Conservation (phyloP, 257 asterid species). For the Hygrophila difformis region DNA sequence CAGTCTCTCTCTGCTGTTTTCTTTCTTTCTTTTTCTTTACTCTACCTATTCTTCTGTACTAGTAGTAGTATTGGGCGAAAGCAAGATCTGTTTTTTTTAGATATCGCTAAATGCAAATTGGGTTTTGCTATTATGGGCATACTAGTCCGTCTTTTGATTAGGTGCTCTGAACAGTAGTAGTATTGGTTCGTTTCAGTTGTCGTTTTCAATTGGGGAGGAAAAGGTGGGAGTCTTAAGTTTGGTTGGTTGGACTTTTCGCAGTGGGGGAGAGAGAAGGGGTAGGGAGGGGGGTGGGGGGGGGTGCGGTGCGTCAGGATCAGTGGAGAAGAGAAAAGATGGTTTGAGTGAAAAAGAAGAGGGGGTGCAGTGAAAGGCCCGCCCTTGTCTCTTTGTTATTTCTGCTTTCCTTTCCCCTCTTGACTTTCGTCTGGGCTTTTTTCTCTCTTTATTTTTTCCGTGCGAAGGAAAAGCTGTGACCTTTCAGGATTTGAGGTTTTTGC, state of each 20-base stretch:
- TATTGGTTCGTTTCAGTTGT: constrained; percentile 21
- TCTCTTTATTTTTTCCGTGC: not conserved
- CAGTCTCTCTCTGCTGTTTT: not conserved
- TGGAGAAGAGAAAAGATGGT: not conserved
- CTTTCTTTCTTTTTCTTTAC: not conserved
- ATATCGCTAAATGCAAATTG: constrained; percentile 8
- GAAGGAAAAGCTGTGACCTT: constrained; percentile 16
- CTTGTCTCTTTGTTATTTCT: constrained; percentile 15
- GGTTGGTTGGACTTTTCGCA: constrained; percentile 29
- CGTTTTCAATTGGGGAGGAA: constrained; percentile 22
- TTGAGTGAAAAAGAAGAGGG: not conserved
- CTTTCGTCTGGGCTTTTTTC: constrained; percentile 17
- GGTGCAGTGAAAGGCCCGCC: constrained; percentile 12
- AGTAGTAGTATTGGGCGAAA: constrained; percentile 4
- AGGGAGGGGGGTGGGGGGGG: constrained; percentile 1
- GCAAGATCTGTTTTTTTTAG: constrained; percentile 17
- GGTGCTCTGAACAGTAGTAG: not conserved
- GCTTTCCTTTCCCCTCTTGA: constrained; percentile 12
- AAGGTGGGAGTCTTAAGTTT: constrained; percentile 10
- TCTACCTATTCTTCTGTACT: no score
- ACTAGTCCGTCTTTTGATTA: constrained; percentile 11
- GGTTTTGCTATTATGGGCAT: constrained; percentile 17
- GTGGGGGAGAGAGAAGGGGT: constrained; percentile 14
- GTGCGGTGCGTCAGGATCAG: no score
- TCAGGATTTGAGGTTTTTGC: constrained; percentile 14